Evolutionary conservation across 805 yeast species (phyloP), one percentile per base, ranked within the genome.

Genomic region (Wickerhamomyces silvicola): DNA sequence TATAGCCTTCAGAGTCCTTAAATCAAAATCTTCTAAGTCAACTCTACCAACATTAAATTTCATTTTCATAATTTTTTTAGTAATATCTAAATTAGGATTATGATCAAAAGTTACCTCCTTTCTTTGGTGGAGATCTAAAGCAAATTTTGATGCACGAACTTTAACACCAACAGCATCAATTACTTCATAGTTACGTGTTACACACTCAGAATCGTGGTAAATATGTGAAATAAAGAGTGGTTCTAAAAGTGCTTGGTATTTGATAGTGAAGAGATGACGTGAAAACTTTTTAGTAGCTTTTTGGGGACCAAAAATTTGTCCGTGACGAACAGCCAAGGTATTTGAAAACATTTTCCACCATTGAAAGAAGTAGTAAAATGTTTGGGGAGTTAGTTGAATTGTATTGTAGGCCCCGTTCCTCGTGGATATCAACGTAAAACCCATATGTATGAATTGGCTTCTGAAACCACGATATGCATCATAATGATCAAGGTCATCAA

Each of bases 281-380:
- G 94, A 82, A 48, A 88, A 81, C 54, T 85, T 87, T 36, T 74
- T 75, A 7, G 75, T 62, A 19, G 68, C 56, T 33, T 66, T 66
- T 6, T 58, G 50, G 15, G 72, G 72, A 0, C 75, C 76, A 61
- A 85, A 90, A 16, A 92, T 50, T 2, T 59, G 55, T 0, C 97
- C 97, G 28, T 72, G 67, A 31, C 94, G 70, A 11, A 86, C 71
- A 0, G 97, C 95, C 14, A 88, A 62, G 34, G 80, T 78, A 17
- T 90, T 80, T n/a, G 80, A 71, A 56, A 90, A 90, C 42, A 83
- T 69, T 21, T 60, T 58, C 95, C 96, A 88, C 97, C 97, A 92
- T 5, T 56, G 51, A 48, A 75, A 77, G 59, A 92, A 87, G 38
- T 77, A 81, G 7, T 60, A 52, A 43, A 90, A 66, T 0, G 78